Evolutionary conservation across 495 filamentous ascomycete species (phyloP), one percentile per base, ranked within the genome.

Genomic region (Apiosordaria backusii): DNA sequence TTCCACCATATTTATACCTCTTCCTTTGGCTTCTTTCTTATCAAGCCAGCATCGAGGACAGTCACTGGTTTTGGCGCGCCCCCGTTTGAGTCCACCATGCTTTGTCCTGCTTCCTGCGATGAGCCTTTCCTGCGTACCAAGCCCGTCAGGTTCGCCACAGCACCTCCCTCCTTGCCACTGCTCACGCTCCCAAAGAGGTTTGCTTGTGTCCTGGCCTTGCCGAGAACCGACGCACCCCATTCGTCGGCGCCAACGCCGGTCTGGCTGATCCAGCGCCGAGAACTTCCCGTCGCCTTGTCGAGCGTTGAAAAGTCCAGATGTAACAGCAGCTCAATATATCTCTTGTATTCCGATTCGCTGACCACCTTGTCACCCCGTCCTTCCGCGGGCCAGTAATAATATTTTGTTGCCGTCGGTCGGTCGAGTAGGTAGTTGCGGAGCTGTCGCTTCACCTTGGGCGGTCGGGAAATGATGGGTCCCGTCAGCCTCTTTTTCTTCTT

Each of bases 231-330:
- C 10, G 76, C 81, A 76, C 87, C 72, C 88, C 82, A 73, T 83
- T 77, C 72, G 50, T 76, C 71, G 6, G 59, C 59, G 26, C 76
- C 70, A 75, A 71, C 65, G 26, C 71, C 72, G 24, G 77, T 72
- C 71, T 83, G 74, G 57, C 86, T 84, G 22, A 90, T 82, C 90
- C 93, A 97, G 52, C 87, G 84, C 62, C 76, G 79, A 10, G 92
- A 93, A 72, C 90, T 92, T 23, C 81, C 78, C 16, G 78, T 77
- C 4, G 92, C 89, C n/a, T 90, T 83, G 3, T 87, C 82, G 24
- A 88, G 69, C 45, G 86, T 88, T 13, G 87, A 87, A 76, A 97
- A 97, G 74, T 97, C 92, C 16, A 93, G 85, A 24, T 89, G 86
- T n/a, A 97, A 84, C 1, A 99, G 81, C 40, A 92, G 78, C 68